phyloP scores from a whole-genome alignment of 441 rosid species.

The Euphorbia corollata region DNA sequence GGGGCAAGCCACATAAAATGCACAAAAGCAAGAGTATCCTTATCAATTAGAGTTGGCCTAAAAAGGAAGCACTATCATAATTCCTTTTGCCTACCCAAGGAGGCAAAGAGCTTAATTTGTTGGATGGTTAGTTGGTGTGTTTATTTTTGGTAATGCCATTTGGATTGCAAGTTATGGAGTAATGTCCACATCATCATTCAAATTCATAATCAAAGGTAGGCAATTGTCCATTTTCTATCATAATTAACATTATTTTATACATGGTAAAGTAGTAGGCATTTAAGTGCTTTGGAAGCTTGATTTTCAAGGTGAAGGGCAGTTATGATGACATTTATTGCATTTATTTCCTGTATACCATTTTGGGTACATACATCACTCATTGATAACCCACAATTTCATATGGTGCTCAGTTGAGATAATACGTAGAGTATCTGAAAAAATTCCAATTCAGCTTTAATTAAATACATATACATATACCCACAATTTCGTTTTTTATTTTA shows the following conservation, averaged over 20 bases:
- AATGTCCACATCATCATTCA: neutral
- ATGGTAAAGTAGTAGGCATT: no score
- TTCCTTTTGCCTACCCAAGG: neutral
- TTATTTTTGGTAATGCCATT: neutral
- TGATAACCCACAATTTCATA: neutral
- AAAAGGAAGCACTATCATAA: neutral
- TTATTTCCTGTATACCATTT: slow-evolving; percentile 6
- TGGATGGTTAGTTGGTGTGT: neutral
- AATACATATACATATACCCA: no score
- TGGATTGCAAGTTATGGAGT: neutral
- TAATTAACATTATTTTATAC: neutral
- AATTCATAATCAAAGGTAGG: neutral
- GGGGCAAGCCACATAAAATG: neutral
- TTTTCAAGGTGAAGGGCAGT: neutral
- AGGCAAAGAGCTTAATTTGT: neutral
- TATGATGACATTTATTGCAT: slow-evolving; percentile 6
- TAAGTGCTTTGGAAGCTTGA: neutral
- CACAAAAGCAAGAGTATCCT: neutral
- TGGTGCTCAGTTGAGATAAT: no score
- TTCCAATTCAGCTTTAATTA: no score
- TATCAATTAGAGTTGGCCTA: neutral
- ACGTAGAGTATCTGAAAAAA: no score
- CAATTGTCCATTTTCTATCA: neutral
- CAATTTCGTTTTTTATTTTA: no score
- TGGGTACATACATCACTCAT: slow-evolving; percentile 4